Conservation (phyloP, 371 early-diverging fungal genomes). For the Rhizopus stolonifer region DNA sequence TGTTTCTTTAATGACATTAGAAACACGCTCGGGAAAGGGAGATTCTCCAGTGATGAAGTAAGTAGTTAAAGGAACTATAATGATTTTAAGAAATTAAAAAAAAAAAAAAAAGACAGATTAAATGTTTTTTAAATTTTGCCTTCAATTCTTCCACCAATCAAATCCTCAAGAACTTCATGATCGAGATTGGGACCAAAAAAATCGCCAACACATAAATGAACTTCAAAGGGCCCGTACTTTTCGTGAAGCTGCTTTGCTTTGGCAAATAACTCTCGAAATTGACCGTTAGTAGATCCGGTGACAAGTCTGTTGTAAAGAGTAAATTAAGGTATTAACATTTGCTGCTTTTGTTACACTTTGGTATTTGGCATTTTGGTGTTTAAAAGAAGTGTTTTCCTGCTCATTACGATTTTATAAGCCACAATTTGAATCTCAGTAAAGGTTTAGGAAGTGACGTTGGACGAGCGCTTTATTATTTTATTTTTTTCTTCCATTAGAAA, state of each 20-base stretch:
- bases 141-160: constrained; percentile 57
- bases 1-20: constrained; percentile 51
- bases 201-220: constrained; percentile 78
- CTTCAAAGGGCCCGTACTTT: constrained; percentile 86
- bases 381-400: not conserved
- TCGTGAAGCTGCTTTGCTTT: constrained; percentile 73
- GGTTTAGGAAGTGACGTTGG: not conserved
- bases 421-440: constrained; percentile 1
- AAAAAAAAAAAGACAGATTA: not conserved
- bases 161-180: constrained; percentile 46
- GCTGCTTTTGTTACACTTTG: constrained; percentile 9
- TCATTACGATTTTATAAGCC: not conserved
- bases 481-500: not conserved
- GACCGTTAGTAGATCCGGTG: constrained; percentile 69
- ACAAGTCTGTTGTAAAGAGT: constrained; percentile 46
- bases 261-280: constrained; percentile 59
- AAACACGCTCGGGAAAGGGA: constrained; percentile 57
- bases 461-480: not conserved
- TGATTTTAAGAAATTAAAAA: not conserved
- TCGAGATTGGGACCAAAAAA: constrained; percentile 61
- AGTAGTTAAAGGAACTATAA: constrained; percentile 71
- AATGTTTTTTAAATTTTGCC: constrained; percentile 36
- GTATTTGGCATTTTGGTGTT: constrained; percentile 6
- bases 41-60: constrained; percentile 72
- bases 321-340: not conserved